Conservation (phyloP, 352 stramenopile genomes). For the Phytopythium oedochilum region DNA sequence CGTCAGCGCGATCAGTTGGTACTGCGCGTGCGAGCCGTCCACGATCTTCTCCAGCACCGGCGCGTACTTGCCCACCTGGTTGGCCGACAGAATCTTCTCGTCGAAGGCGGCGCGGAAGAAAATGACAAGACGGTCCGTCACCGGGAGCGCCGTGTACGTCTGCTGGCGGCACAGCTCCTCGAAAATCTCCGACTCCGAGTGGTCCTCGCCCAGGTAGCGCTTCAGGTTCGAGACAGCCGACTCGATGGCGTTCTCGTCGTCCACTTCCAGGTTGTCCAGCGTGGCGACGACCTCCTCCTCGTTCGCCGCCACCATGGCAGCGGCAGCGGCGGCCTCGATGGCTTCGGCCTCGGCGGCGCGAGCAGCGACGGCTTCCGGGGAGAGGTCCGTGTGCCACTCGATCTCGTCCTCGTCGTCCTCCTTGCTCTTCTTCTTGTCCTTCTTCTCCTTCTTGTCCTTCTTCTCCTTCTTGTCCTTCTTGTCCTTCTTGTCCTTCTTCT, state of each 20-base stretch:
- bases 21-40: conserved; percentile 86
- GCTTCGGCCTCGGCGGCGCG: conserved; percentile 78
- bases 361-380: conserved; percentile 71
- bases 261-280: conserved; percentile 78
- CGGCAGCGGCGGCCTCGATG: conserved; percentile 70
- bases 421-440: conserved; percentile 80
- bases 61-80: conserved; percentile 88
- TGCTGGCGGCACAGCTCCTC: conserved; percentile 93
- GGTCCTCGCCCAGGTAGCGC: conserved; percentile 41
- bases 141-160: conserved; percentile 87
- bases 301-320: conserved; percentile 53
- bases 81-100: conserved; percentile 88
- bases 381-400: conserved; percentile 86
- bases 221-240: conserved; percentile 64
- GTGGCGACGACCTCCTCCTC: conserved; percentile 62
- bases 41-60: conserved; percentile 83
- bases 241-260: conserved; percentile 81
- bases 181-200: conserved; percentile 60
- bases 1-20: conserved; percentile 90
- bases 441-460: conserved; percentile 73
- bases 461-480: conserved; percentile 67
- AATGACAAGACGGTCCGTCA: conserved; percentile 93
- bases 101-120: conserved; percentile 90
- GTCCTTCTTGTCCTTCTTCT: conserved; percentile 63
- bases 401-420: conserved; percentile 66